Percentiles rank a stretch among this genome's conserved stretches.
Conservation (phyloP, 345 rosid species). For the Carallia brachiata region DNA sequence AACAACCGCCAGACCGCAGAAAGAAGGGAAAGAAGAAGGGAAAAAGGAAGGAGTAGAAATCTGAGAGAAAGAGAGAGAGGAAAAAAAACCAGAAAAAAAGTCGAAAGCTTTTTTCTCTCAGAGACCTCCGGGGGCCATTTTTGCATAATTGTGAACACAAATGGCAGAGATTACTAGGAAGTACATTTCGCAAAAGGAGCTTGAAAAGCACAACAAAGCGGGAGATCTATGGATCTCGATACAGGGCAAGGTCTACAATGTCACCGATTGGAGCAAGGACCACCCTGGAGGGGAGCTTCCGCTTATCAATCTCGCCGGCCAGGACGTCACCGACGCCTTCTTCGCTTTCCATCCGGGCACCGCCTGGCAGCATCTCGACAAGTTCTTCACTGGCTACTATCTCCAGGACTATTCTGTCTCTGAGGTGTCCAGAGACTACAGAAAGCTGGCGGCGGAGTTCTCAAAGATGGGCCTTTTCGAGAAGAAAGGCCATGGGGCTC, state of each 20-base stretch:
- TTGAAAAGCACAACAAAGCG: constrained; percentile 33
- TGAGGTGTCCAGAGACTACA: constrained; percentile 44
- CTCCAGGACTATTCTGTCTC: constrained; percentile 45
- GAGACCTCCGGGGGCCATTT: neutral
- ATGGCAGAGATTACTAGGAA: constrained; percentile 33
- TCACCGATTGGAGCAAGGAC: constrained; percentile 38
- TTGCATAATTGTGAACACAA: too few species aligned
- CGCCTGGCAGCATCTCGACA: constrained; percentile 48
- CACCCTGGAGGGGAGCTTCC: constrained; percentile 54
- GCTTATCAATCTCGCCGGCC: constrained; percentile 45
- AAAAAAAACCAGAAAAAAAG: too few species aligned
- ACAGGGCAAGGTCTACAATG: constrained; percentile 55
- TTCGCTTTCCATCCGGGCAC: constrained; percentile 47
- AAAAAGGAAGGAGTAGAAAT: neutral
- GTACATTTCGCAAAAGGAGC: constrained; percentile 38
- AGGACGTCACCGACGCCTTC: constrained; percentile 54
- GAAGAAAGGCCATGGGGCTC: constrained; percentile 37
- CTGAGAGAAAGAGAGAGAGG: neutral
- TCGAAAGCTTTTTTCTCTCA: neutral
- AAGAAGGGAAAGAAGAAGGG: neutral
- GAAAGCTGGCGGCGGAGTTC: constrained; percentile 42
- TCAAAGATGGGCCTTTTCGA: constrained; percentile 48
- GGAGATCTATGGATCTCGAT: constrained; percentile 59
- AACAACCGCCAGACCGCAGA: neutral
- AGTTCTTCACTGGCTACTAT: constrained; percentile 48